Evolutionary conservation across 192 early-diverging fungal species (phyloP).

Genomic region (Podila horticola): DNA sequence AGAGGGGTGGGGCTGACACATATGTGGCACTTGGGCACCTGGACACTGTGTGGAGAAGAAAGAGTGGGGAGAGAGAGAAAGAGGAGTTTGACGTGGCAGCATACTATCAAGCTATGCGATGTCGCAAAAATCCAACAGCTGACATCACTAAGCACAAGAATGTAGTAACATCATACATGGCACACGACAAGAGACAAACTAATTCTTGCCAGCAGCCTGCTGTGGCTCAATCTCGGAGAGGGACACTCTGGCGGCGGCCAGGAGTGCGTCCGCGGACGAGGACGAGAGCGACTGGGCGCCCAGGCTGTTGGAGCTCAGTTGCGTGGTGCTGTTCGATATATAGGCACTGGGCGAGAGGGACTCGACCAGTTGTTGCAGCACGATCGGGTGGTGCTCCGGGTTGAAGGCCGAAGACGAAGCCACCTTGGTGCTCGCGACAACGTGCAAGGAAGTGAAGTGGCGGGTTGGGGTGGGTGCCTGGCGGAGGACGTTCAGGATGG

Average conservation of each 20-base stretch:
- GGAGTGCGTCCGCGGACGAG: not conserved
- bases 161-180: too few relatives aligned
- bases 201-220: not conserved
- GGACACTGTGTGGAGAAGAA: too few relatives aligned
- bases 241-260: constrained; percentile 12
- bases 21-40: too few relatives aligned
- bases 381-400: constrained; percentile 49
- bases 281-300: not conserved
- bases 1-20: too few relatives aligned
- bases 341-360: constrained; percentile 30
- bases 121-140: too few relatives aligned
- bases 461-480: constrained; percentile 46
- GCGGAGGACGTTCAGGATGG: constrained; percentile 49
- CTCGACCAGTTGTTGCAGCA: constrained; percentile 45
- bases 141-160: too few relatives aligned
- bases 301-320: not conserved
- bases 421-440: constrained; percentile 8
- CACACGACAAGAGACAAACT: not conserved
- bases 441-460: constrained; percentile 40
- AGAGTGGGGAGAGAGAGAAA: too few relatives aligned
- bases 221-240: constrained; percentile 12
- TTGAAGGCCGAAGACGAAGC: constrained; percentile 24
- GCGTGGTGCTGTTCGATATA: not conserved
- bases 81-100: too few relatives aligned
- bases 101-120: too few relatives aligned